Conservation (phyloP, 2,329 filamentous ascomycete species). For the Drechslerella dactyloides region DNA sequence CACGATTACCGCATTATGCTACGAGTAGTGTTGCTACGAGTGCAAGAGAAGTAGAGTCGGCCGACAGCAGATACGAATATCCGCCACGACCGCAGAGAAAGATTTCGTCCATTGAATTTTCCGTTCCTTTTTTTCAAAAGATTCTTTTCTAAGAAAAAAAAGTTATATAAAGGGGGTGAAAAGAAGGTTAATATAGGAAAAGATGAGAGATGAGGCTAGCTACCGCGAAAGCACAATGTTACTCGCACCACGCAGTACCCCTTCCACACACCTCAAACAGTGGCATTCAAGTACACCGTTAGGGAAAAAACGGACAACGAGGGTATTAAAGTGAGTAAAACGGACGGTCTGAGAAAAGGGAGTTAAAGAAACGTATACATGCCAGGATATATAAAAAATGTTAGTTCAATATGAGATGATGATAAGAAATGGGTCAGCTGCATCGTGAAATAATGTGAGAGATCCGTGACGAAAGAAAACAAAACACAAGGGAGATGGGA, state of each 20-base stretch:
- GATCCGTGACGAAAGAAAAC: neutral
- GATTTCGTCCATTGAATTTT: neutral
- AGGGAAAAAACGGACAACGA: constrained; percentile 11
- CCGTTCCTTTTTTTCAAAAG: constrained; percentile 12
- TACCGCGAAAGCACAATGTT: constrained; percentile 3
- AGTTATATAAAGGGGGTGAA: neutral
- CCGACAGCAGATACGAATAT: constrained; percentile 1
- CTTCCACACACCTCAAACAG: constrained; percentile 13
- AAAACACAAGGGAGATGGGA: constrained; percentile 6
- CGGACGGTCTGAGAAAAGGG: neutral
- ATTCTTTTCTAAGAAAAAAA: neutral
- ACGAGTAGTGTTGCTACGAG: too few species aligned
- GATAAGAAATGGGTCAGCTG: neutral
- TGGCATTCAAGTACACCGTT: constrained; percentile 47
- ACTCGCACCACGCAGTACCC: neutral
- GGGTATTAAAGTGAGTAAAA: constrained; percentile 46
- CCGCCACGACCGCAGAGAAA: neutral
- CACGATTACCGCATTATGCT: too few species aligned
- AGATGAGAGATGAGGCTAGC: constrained; percentile 11
- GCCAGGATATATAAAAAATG: neutral
- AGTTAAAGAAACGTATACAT: neutral
- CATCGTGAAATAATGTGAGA: neutral
- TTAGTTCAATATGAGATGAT: neutral
- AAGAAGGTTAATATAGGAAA: too few species aligned
- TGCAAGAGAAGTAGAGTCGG: neutral